Base-by-base conservation (phyloP, 2,329 filamentous ascomycete genomes). In the Tympanopsis confertula region DNA sequence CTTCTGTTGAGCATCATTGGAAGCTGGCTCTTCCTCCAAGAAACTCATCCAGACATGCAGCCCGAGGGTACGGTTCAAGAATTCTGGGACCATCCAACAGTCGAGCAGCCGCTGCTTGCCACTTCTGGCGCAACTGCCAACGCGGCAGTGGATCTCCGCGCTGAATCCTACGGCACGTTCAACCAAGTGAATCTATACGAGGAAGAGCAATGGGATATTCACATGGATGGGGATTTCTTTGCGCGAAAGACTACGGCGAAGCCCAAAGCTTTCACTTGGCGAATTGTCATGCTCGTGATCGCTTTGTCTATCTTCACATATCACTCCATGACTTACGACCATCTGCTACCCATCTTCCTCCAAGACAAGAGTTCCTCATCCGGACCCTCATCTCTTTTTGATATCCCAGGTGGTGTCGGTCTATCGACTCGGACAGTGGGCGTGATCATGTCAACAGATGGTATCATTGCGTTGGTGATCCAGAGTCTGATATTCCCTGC, bases 281-380 rank as follows among this genome's bases (percentile, higher is more conserved):
- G 72, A 29, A 78, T 94, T 42, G 65, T 84, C 46, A 78, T 83
- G 57, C 73, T 94, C 38, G 77, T 91, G 28, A 51, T 86, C n/a
- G 82, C 88, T 1, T 63, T 95, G 35, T 85, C 82, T 33, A 85
- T 95, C 44, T 94, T 94, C 62, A 91, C 86, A 4, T 94, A 94
- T 55, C 88, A 95, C 59, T 86, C 82, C 26, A 95, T 95, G 87
- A 87, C 83, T 0, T 95, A 86, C 58, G 89, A 95, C 52, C 85
- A 94, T 54, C 71, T 95, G 1, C 68, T 94, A 38, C 88, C 88
- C 5, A 94, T 95, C 42, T 95, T 94, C 60, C 76, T 94, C 37
- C 87, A 95, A 55, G 87, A 94, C 49, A 69, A 78, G 29, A 71
- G 73, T 20, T 62, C 59, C 43, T 45, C 59, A 18, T 42, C 47